Percentiles rank a stretch among this genome's conserved stretches.
Evolutionary conservation across 805 yeast species (phyloP).

Genomic region (Clavispora asparagi): DNA sequence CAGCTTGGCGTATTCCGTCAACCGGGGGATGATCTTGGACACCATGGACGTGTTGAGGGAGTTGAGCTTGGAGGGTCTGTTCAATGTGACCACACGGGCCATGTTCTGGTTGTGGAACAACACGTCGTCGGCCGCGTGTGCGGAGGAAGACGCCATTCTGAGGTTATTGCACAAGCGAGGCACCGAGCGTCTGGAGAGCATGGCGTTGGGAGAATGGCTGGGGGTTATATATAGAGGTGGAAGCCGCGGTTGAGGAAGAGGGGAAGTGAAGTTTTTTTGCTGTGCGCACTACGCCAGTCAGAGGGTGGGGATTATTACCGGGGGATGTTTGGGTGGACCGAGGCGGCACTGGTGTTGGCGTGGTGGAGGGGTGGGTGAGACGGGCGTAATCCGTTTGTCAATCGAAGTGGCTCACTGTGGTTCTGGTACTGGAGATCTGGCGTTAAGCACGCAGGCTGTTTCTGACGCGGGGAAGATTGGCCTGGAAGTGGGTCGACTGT

Average conservation of each 20-base stretch:
- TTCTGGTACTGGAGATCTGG: too few species aligned
- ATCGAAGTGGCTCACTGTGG: too few species aligned
- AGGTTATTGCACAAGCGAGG: conserved; percentile 4
- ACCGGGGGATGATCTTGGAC: conserved; percentile 60
- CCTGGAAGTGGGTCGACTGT: too few species aligned
- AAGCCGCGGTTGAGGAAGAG: conserved; percentile 5
- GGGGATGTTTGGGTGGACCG: too few species aligned
- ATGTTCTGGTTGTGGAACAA: conserved; percentile 56
- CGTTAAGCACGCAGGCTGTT: too few species aligned
- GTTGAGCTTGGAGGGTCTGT: conserved; percentile 79
- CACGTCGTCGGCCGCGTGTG: conserved; percentile 46
- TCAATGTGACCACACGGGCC: conserved; percentile 69
- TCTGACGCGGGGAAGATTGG: too few species aligned
- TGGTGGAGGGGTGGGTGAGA: too few species aligned
- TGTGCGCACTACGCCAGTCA: background rate
- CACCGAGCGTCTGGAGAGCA: conserved; percentile 10
- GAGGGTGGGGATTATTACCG: background rate
- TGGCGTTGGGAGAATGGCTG: conserved; percentile 5
- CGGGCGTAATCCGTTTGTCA: too few species aligned
- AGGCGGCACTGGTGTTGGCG: too few species aligned
- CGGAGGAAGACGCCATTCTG: conserved; percentile 18
- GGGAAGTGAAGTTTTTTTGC: conserved; percentile 4
- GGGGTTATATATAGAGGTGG: conserved; percentile 10
- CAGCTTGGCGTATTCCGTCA: conserved; percentile 72
- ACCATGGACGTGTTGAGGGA: conserved; percentile 80